A percentile compares a stretch with the other conserved stretches of the same genome.
Evolutionary conservation across 2,329 filamentous ascomycete species (phyloP).

Genomic region (Alternaria incomplexa): DNA sequence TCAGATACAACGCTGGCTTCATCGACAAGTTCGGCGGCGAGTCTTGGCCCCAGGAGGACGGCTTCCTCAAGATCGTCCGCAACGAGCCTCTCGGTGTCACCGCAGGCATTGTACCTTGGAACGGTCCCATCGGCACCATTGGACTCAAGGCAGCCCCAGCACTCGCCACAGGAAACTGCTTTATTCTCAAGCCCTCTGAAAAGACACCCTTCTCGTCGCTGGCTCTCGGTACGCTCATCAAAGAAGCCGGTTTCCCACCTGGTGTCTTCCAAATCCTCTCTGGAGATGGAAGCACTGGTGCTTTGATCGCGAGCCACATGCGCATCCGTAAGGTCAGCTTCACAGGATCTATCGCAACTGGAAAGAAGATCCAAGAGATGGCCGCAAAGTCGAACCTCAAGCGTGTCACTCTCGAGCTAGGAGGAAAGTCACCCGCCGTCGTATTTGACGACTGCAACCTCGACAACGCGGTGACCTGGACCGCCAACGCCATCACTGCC

Average conservation of each 20-base stretch:
- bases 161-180: slow-evolving; percentile 44
- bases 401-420: slow-evolving; percentile 52
- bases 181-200: slow-evolving; percentile 47
- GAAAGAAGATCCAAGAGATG: slow-evolving; percentile 51
- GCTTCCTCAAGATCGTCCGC: slow-evolving; percentile 52
- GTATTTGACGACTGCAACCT: slow-evolving; percentile 55
- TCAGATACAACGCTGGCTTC: slow-evolving; percentile 46
- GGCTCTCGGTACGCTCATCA: slow-evolving; percentile 42
- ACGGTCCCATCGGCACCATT: slow-evolving; percentile 48
- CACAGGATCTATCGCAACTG: slow-evolving; percentile 48
- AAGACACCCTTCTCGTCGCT: slow-evolving; percentile 45
- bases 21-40: slow-evolving; percentile 45
- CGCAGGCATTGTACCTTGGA: slow-evolving; percentile 53
- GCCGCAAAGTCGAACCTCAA: slow-evolving; percentile 53
- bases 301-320: slow-evolving; percentile 48
- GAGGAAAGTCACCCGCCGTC: slow-evolving; percentile 53
- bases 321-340: slow-evolving; percentile 50
- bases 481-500: slow-evolving; percentile 43
- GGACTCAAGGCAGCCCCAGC: slow-evolving; percentile 47
- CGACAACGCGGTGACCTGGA: slow-evolving; percentile 49
- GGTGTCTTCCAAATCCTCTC: slow-evolving; percentile 51
- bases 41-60: slow-evolving; percentile 53
- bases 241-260: slow-evolving; percentile 48
- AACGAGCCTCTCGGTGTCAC: slow-evolving; percentile 53
- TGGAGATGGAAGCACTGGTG: slow-evolving; percentile 48